Evolutionary conservation across 2,329 filamentous ascomycete species (phyloP).

Genomic region (Elsinoe australis): DNA sequence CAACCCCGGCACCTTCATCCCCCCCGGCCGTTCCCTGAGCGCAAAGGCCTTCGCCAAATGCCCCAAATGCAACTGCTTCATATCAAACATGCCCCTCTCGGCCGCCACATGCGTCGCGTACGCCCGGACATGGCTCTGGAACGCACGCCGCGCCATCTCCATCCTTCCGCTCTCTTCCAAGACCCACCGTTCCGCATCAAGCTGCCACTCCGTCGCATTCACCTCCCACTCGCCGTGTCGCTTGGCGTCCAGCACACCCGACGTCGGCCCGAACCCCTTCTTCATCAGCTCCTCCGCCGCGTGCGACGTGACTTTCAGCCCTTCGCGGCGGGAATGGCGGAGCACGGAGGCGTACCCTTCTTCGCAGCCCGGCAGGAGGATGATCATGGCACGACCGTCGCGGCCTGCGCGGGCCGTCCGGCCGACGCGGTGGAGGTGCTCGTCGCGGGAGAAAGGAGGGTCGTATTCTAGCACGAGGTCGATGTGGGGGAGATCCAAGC

Average conservation of each 20-base stretch:
- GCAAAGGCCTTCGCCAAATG: conserved; percentile 93
- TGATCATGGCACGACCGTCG: conserved; percentile 77
- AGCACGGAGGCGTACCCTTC: conserved; percentile 81
- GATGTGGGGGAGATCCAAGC: conserved; percentile 89
- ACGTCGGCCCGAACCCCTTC: conserved; percentile 48
- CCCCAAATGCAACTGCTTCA: conserved; percentile 81
- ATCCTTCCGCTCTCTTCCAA: conserved; percentile 59
- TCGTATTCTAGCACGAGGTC: conserved; percentile 96
- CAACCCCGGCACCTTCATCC: conserved; percentile 54
- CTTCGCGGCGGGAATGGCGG: conserved; percentile 59
- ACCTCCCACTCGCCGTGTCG: conserved; percentile 52
- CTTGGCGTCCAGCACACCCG: conserved; percentile 29
- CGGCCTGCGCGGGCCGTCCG: conserved; percentile 89
- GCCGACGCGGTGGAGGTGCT: conserved; percentile 90
- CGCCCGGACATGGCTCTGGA: conserved; percentile 84
- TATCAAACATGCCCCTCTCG: conserved; percentile 83
- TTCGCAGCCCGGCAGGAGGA: conserved; percentile 83
- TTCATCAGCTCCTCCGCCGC: conserved; percentile 60
- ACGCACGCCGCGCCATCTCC: conserved; percentile 75
- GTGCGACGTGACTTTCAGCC: conserved; percentile 46
- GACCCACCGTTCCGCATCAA: conserved; percentile 59
- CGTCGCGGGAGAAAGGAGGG: conserved; percentile 83
- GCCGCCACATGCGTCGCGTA: conserved; percentile 88
- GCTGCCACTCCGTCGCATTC: conserved; percentile 58
- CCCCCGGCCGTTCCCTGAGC: conserved; percentile 76